Evolutionary conservation across 2,329 filamentous ascomycete species (phyloP), one percentile per base, ranked within the genome.

Genomic region (Cercospora berteroae): DNA sequence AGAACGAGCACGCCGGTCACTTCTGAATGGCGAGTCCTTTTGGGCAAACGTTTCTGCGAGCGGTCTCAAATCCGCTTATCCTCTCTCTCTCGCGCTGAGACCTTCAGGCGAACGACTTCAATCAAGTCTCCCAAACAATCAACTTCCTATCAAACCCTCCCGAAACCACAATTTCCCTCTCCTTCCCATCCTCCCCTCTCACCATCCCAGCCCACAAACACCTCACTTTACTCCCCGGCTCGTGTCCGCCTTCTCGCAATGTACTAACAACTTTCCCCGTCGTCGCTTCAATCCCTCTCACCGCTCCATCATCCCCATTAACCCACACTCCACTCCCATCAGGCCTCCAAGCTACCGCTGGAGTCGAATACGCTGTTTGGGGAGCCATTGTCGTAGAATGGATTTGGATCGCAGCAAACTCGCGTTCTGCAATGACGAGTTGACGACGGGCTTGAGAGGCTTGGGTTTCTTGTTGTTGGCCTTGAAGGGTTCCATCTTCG

Each of bases 301-400:
- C 81, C 7, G 85, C 79, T 0, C 88, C 88, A 74, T 90, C 88
- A 72, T 90, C 88, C 3, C 86, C 86, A 77, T 88, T 89, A 12
- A 89, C 86, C 82, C 86, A 90, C 0, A 90, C 78, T 0, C 88
- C 88, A 50, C 81, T 84, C 0, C 86, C 87, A 74, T 88, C 83
- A 1, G 87, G 86, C 27, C 88, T 78, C 88, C 88, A 90, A 5
- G 82, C 83, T 6, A 89, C 79, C 61, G 86, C 83, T 7, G 87
- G 87, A 5, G 87, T 89, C 23, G 86, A 88, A 74, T 89, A 89
- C 0, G 83, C 80, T 31, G 87, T 89, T 74, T 89, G 87, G n/a
- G 87, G 86, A 20, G 88, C 85, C 71, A 88, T 80, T 0, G 87
- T 88, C 57, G 82, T 87, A 39, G 84, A 81, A 66, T 88, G 86